Evolutionary conservation across 1,284 basidiomycete species (phyloP), one percentile per base, ranked within the genome.

Genomic region (Heterobasidion irregulare): DNA sequence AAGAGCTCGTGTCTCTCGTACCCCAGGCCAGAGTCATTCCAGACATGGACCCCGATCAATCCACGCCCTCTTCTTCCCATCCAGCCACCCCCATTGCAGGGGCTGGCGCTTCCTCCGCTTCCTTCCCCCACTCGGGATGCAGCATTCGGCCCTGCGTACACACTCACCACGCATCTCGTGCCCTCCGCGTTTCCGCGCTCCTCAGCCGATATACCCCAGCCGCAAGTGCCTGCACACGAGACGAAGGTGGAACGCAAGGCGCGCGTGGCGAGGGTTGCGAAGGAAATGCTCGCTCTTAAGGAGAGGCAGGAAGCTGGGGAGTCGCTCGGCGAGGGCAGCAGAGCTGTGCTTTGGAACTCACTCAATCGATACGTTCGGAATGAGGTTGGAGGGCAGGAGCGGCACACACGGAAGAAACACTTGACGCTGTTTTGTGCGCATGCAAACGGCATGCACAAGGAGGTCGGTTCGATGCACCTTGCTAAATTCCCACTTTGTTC

Each of bases 381-480:
- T 13, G 34, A 44, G 8, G 47, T 44, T 16, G 63, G 61, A 15
- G 60, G 61, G 1, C 10, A 12, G 13, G 18, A n/a, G 38, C 7
- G 45, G 35, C 26, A 26, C 26, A 5, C 26, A 26, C 5, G n/a
- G 12, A 32, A 16, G 16, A 52, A 44, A 16, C 80, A 83, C 0
- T 45, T 87, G 43, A 92, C 89, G 0, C 70, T 94, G 44, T 77
- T 94, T 58, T 70, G 89, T 47, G 78, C 80, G 8, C 91, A 93
- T 64, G 90, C 88, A 1, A 93, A 88, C 66, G 91, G 92, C 8
- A 84, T 94, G 62, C 82, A 83, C 59, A 93, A 93, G 68, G 88
- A 92, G 80, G 89, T 83, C 56, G 58, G 78, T 63, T 9, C 5
- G 26, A 26, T 26, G 26, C 26, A 5, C 10, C 45, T 26, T 15